phyloP scores from a whole-genome alignment of 495 filamentous ascomycete genomes.

The Tuber melanosporum region DNA sequence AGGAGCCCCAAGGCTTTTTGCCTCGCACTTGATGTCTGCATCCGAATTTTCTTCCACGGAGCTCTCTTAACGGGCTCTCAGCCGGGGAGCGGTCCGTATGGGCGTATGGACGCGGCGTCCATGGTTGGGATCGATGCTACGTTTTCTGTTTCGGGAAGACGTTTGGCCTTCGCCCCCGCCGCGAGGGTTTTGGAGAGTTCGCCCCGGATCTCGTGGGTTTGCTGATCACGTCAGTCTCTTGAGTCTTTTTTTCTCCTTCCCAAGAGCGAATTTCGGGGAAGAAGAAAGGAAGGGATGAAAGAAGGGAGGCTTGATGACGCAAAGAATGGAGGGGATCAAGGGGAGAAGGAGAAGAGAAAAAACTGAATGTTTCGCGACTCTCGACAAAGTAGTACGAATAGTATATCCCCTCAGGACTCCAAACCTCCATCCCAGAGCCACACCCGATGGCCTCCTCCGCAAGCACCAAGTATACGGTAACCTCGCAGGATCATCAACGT shows the following conservation, averaged over 20 bases:
- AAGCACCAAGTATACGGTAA: background rate
- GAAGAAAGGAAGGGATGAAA: background rate
- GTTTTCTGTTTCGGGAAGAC: background rate
- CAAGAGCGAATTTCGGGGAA: background rate
- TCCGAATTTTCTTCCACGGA: background rate
- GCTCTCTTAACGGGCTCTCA: background rate
- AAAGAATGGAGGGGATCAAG: background rate
- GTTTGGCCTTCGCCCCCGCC: background rate
- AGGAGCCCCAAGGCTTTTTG: background rate
- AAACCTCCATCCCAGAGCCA: background rate
- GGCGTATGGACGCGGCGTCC: background rate
- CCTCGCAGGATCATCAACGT: background rate
- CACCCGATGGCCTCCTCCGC: background rate
- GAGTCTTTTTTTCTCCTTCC: constrained; percentile 4
- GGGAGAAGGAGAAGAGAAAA: background rate
- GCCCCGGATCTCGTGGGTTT: background rate
- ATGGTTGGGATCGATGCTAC: background rate
- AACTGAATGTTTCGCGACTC: background rate
- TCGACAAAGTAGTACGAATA: background rate
- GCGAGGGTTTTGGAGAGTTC: background rate
- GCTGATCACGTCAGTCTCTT: background rate
- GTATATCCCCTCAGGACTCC: background rate
- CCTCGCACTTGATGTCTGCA: background rate
- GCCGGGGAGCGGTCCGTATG: background rate
- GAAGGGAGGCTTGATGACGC: background rate